phyloP scores from a whole-genome alignment of 345 rosid genomes.

The Citrus trifoliata region DNA sequence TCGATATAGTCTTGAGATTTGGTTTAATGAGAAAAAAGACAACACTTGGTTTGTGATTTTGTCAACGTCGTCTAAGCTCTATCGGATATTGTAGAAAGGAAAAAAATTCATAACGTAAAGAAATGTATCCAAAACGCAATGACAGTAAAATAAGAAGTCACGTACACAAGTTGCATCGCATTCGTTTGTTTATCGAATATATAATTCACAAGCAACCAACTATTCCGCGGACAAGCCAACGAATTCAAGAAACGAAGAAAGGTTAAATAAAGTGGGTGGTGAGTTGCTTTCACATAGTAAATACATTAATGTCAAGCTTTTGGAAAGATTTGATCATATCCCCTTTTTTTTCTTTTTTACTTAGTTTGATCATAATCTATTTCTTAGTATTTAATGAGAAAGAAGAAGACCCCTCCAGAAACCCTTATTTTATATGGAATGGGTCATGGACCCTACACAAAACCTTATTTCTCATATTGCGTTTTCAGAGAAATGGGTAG shows the following conservation, averaged over 20 bases:
- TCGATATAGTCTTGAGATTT: too few species aligned
- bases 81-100: not conserved
- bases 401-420: not conserved
- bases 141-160: not conserved
- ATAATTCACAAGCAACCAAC: conserved; percentile 6
- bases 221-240: conserved; percentile 9
- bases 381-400: not conserved
- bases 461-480: not conserved
- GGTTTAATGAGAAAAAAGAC: not conserved
- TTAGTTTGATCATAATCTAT: not conserved
- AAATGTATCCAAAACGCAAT: not conserved
- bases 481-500: not conserved
- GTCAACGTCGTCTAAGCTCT: not conserved
- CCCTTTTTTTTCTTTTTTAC: not conserved
- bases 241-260: not conserved
- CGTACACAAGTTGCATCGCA: not conserved
- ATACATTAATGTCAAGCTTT: conserved; percentile 14
- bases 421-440: not conserved
- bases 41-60: not conserved
- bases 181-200: not conserved
- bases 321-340: not conserved
- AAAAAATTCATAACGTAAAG: not conserved
- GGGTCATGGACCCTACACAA: not conserved
- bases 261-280: not conserved
- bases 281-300: conserved; percentile 7